Percentiles rank a stretch among this genome's conserved stretches.
phyloP scores from a whole-genome alignment of 2,329 filamentous ascomycete species.

The Curvularia sp. region DNA sequence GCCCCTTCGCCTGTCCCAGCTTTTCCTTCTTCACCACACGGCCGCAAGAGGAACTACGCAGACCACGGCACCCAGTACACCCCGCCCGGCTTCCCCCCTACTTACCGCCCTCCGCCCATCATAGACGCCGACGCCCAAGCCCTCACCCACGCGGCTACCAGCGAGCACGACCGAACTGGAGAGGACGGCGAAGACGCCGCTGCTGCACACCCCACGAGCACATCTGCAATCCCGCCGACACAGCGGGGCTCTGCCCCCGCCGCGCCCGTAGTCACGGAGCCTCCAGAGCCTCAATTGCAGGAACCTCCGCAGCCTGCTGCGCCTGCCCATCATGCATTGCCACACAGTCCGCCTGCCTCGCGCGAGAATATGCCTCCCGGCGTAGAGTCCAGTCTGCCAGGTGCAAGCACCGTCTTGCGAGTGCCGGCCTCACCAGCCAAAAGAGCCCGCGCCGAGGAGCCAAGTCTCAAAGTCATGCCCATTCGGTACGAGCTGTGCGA shows the following conservation, averaged over 20 bases:
- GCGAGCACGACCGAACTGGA: neutral
- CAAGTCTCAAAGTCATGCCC: slow-evolving; percentile 67
- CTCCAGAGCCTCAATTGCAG: slow-evolving; percentile 46
- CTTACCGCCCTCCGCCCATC: slow-evolving; percentile 40
- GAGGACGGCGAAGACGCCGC: slow-evolving; percentile 3
- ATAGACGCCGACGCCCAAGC: neutral
- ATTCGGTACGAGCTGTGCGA: slow-evolving; percentile 80
- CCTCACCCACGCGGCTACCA: neutral
- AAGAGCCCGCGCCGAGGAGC: slow-evolving; percentile 45
- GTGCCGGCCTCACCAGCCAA: slow-evolving; percentile 41
- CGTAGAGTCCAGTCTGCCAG: slow-evolving; percentile 23
- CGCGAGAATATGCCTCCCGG: slow-evolving; percentile 21
- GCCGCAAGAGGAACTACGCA: slow-evolving; percentile 49
- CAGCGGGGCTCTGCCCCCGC: slow-evolving; percentile 44
- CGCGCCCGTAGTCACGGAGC: slow-evolving; percentile 42
- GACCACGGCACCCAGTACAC: slow-evolving; percentile 64
- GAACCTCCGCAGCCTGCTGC: slow-evolving; percentile 40
- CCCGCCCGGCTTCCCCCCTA: slow-evolving; percentile 56
- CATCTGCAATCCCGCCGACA: slow-evolving; percentile 29
- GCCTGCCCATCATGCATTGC: slow-evolving; percentile 28
- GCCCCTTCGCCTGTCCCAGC: slow-evolving; percentile 35
- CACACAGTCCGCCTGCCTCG: slow-evolving; percentile 20
- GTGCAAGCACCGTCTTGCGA: slow-evolving; percentile 26
- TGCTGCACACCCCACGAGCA: slow-evolving; percentile 18
- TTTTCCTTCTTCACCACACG: slow-evolving; percentile 36